These are phyloP conservation scores for Phyllostachys edulis DNA, from an alignment of 176 grass and related monocot genomes.

Conservation along the genomic window DNA sequence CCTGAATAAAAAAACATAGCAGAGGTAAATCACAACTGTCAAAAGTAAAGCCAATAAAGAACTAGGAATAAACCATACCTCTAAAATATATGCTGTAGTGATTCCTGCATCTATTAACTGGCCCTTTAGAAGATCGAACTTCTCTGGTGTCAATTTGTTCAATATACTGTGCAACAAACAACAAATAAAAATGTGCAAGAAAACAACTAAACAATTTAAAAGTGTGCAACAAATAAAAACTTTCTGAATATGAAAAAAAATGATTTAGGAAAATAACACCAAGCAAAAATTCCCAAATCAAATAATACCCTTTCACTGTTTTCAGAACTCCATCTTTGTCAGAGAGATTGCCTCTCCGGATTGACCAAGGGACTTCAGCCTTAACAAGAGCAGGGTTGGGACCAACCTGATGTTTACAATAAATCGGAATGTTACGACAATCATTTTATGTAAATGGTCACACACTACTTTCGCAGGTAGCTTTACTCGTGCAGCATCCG, in stretches of 20 bases:
- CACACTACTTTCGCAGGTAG: neutral
- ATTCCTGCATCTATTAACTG: no score
- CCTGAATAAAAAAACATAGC: constrained; percentile 29
- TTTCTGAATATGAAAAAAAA: neutral
- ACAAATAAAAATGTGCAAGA: no score
- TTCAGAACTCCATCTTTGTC: constrained; percentile 71
- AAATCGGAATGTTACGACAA: constrained; percentile 19
- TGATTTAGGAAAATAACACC: neutral
- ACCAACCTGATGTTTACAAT: constrained; percentile 37
- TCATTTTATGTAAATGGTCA: constrained; percentile 4
- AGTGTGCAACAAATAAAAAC: no score
- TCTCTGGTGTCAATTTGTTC: no score
- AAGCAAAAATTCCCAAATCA: neutral
- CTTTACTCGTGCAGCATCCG: neutral
- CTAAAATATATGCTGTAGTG: constrained; percentile 57
- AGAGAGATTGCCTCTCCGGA: constrained; percentile 50
- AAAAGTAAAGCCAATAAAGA: constrained; percentile 9
- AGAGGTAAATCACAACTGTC: constrained; percentile 18
- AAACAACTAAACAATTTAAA: no score
- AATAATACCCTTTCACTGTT: constrained; percentile 77
- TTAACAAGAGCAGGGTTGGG: constrained; percentile 48
- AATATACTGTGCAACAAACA: no score
- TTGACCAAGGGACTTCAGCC: constrained; percentile 83
- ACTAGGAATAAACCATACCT: constrained; percentile 41
- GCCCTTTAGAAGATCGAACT: no score